Base-by-base conservation (phyloP, 164 flowering plant genomes). In the Stephania cephalantha region DNA sequence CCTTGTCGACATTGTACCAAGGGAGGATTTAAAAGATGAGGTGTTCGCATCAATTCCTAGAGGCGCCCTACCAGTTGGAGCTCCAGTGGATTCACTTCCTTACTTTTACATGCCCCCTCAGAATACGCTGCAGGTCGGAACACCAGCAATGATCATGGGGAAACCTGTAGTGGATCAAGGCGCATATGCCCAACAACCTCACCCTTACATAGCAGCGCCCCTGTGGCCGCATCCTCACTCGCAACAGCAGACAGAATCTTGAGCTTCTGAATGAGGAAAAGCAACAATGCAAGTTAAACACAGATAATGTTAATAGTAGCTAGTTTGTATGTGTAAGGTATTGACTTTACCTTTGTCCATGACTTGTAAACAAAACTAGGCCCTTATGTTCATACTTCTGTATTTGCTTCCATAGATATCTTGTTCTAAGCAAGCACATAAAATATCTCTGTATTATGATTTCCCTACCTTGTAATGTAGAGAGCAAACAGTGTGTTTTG, bases 11-110 rank as follows among this genome's bases (percentile, higher is more conserved):
- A 89, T 89, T 69, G 92, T 90, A 50, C 95, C 95, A 1, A 79
- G 92, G 76, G 95, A 90, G 81, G 92, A 89, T 75, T 68, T 88
- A 76, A 88, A 86, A 80, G 91, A 89, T 75, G 93, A 89, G 79
- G 88, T 83, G n/a, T 82, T 87, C 55, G 86, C 87, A 1, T 77
- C 85, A 8, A 78, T 87, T 35, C 90, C 91, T 1, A 72, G 90
- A 71, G 78, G 85, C 68, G 29, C 79, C 25, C 78, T 85, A 64
- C 84, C 89, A 17, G 86, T 84, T 71, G 88, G 88, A 48, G 84
- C 81, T 73, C 85, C 87, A 13, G 71, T 87, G 4, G 90, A 88
- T 22, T 80, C 83, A 20, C 71, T 86, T 65, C 88, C 90, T 50
- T 89, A 89, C 82, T 86, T 83, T 74, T 85, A 85, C 72, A 81